Percentiles rank a stretch among this genome's conserved stretches.
Conservation (phyloP, 2,329 filamentous ascomycete genomes). For the Colletotrichum abscissum region DNA sequence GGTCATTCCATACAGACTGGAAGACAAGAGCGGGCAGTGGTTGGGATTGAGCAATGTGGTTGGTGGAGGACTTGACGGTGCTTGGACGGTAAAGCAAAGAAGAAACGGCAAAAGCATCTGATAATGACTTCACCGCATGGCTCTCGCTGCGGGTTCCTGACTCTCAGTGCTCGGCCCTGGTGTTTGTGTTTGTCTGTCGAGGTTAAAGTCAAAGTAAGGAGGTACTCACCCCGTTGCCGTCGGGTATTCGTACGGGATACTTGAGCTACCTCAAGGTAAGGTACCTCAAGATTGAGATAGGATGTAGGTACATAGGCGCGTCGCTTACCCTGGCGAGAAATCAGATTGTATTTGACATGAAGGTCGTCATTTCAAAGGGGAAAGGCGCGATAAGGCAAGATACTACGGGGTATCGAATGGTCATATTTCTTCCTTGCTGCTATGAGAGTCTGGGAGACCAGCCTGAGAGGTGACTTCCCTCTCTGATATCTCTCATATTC, state of each 20-base stretch:
- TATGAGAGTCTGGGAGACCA: background rate
- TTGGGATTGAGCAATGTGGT: constrained; percentile 5
- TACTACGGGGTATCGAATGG: background rate
- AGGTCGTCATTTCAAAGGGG: background rate
- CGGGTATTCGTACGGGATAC: too few relatives aligned
- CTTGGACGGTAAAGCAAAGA: constrained; percentile 32
- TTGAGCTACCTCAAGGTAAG: too few relatives aligned
- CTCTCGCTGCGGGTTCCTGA: constrained; percentile 5
- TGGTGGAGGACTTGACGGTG: constrained; percentile 22
- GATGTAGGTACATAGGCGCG: background rate
- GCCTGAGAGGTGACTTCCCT: background rate
- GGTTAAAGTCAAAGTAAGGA: background rate
- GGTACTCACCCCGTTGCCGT: too few relatives aligned
- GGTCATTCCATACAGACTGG: background rate
- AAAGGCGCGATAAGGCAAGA: background rate
- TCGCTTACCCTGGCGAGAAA: background rate
- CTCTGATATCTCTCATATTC: background rate
- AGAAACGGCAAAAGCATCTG: constrained; percentile 33
- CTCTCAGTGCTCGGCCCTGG: background rate
- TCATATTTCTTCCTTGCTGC: background rate
- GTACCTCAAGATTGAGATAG: background rate
- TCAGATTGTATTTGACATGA: background rate
- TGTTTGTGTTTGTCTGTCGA: background rate
- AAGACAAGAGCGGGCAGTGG: background rate
- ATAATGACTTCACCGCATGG: constrained; percentile 33